Base-by-base conservation (phyloP, 768 basidiomycete species). In the Pisolithus marmoratus region DNA sequence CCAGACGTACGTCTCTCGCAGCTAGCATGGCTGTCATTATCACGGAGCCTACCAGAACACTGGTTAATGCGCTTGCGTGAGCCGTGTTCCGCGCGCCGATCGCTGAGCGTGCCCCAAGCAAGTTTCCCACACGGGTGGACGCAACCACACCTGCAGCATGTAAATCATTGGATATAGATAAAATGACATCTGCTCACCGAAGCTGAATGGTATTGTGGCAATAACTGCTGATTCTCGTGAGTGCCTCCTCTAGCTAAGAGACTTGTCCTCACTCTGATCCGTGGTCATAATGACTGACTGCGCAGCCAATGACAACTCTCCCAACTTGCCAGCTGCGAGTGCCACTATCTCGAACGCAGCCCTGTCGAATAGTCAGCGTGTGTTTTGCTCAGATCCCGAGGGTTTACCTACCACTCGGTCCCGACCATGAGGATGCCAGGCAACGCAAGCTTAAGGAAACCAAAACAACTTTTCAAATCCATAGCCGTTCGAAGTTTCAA, bases 321-420 rank as follows among this genome's bases (percentile, higher is more conserved):
- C 87, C 4, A 90, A 72, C 19, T 80, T 74, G 4, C 86, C 88
- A 3, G 88, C 88, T 17, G 85, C 84, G 22, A 90, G 70, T 4
- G 88, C 85, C 11, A 90, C 87, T 37, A 90, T 87, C 61, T 90
- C 88, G 57, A 90, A 90, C 0, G 87, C 84, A 41, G 83, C 84
- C 87, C 87, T 87, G 38, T 52, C 41, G 27, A 2, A 43, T 54
- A 40, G 40, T 52, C n/a, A 29, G 34, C 44, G 8, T n/a, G 4
- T n/a, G 23, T 23, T 11, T 14, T 45, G 2, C 19, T 15, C 31
- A 27, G 26, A 23, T 49, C n/a, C 31, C 37, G 37, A 23, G 37
- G 29, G 2, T 26, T 17, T 6, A 53, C 74, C 49, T 60, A 87
- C 87, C 87, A 90, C 71, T 90, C 88, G 4, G 86, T 87, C 20